Base-by-base conservation (phyloP, 768 basidiomycete genomes). In the Russula dissimulans region DNA sequence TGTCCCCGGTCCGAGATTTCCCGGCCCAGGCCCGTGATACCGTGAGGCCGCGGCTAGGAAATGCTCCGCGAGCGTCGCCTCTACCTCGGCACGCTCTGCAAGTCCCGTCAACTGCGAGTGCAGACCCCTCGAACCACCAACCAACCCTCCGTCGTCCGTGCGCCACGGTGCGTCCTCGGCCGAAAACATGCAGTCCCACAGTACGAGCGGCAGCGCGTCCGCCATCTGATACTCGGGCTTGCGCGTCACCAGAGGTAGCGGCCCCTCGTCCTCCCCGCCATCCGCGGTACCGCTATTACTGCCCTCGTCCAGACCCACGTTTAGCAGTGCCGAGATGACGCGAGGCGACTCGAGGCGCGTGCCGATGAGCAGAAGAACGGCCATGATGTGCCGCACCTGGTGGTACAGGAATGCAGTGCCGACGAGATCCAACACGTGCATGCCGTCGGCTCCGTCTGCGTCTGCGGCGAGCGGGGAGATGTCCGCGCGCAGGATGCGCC, bases 161-260 rank as follows among this genome's bases (percentile, higher is more conserved):
- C 83, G 80, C 95, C 95, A 97, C 56, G 77, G 74, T 8, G 95
- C 77, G 42, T 84, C 82, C 17, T 74, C 75, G 31, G 80, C 79
- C 36, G 78, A 73, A 71, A 91, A 97, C 1, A 77, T 83, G 68
- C 93, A 95, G 29, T 91, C 86, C 89, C 93, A 95, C 14, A 98
- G 82, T 72, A 97, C 81, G 42, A 99, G 81, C 1, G 95, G 95
- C 0, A 97, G 77, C 1, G 83, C 87, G 65, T 95, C 89, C 7
- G 94, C 93, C 90, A 98, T 98, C 66, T 89, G 86, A 70, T 97
- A 98, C 50, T 84, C 82, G 3, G 95, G 95, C 70, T 94, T 95
- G 53, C 80, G 71, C 58, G 82, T 77, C 31, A 92, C 79, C 15
- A 84, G 69, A 41, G 80, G 74, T 12, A 78, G 72, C 31, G 73